Conservation (phyloP, 2,329 filamentous ascomycete species). For the Macrophomina phaseolina region DNA sequence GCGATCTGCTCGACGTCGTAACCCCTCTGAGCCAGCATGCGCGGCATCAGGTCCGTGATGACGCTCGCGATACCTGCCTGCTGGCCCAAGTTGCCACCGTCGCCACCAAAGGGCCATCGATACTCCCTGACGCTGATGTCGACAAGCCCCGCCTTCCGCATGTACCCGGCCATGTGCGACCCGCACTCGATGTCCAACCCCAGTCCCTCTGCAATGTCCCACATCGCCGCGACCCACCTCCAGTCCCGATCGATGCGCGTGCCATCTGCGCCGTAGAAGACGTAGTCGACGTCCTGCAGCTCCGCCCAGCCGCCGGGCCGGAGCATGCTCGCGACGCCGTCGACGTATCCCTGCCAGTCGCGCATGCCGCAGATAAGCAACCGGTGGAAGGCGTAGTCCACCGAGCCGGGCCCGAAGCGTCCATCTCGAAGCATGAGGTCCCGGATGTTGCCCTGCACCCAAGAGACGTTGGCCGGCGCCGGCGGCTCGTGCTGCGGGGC, state of each 20-base stretch:
- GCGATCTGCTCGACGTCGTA: background rate
- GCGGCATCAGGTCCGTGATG: background rate
- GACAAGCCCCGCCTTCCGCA: background rate
- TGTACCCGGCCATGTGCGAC: background rate
- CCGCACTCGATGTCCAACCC: background rate
- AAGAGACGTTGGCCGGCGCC: background rate
- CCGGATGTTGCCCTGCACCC: background rate
- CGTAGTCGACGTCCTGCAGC: background rate
- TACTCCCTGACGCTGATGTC: background rate
- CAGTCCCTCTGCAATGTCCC: background rate
- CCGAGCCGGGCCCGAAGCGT: background rate
- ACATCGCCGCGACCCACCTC: background rate
- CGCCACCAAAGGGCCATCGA: background rate
- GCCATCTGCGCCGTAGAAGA: background rate
- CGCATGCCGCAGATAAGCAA: background rate
- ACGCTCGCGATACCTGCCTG: background rate
- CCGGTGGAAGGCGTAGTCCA: background rate
- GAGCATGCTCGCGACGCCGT: background rate
- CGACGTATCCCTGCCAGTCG: background rate
- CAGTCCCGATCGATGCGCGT: background rate
- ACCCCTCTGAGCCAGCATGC: background rate
- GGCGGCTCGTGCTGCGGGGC: background rate
- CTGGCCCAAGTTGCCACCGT: background rate
- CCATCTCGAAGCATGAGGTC: background rate
- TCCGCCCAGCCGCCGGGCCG: conserved; percentile 1